Conservation (phyloP, 2,329 filamentous ascomycete species). For the Exserohilum rostratum region DNA sequence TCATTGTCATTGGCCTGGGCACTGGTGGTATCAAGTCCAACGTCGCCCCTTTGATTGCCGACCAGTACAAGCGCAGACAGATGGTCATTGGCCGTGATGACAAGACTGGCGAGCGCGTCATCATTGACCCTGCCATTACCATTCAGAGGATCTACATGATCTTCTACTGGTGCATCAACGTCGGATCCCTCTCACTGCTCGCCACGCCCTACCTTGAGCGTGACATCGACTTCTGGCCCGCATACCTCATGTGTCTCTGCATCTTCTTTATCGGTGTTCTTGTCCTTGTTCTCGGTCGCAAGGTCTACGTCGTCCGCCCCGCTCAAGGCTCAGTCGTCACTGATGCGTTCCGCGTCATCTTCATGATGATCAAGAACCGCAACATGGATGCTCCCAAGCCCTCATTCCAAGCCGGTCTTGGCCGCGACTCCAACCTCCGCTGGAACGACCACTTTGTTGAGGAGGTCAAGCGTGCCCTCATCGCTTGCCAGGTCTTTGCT, state of each 20-base stretch:
- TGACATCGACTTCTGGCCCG: conserved; percentile 73
- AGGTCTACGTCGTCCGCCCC: conserved; percentile 48
- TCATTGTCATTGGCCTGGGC: conserved; percentile 73
- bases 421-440: conserved; percentile 51
- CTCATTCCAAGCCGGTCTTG: conserved; percentile 64
- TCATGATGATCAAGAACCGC: conserved; percentile 61
- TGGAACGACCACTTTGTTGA: conserved; percentile 77
- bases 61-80: conserved; percentile 53
- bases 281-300: conserved; percentile 52
- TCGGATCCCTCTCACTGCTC: conserved; percentile 71
- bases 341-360: conserved; percentile 63
- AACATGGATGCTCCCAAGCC: conserved; percentile 70
- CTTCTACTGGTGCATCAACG: conserved; percentile 76
- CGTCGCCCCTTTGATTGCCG: conserved; percentile 61
- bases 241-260: conserved; percentile 67
- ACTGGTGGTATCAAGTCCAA: conserved; percentile 86
- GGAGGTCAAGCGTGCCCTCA: conserved; percentile 69
- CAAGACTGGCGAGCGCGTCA: conserved; percentile 54
- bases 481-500: conserved; percentile 71
- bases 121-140: conserved; percentile 56
- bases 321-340: conserved; percentile 49
- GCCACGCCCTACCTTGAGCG: conserved; percentile 74
- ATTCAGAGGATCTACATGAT: conserved; percentile 61
- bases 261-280: conserved; percentile 70
- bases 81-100: conserved; percentile 51